Evolutionary conservation across 805 yeast species (phyloP).

Genomic region (Zygosaccharomyces lentus): DNA sequence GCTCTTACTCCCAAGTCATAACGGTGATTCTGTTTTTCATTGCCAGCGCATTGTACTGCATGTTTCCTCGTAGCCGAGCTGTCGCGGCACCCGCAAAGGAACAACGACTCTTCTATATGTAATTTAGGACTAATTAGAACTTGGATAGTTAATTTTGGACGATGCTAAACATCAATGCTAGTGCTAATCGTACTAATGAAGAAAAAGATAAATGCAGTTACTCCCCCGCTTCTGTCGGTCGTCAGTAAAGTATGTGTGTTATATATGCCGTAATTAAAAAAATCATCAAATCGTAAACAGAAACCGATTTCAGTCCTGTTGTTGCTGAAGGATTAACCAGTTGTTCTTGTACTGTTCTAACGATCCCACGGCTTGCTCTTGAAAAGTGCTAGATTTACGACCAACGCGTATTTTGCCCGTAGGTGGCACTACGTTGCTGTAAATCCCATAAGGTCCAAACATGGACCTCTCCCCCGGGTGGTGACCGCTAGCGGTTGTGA

Average conservation of each 20-base stretch:
- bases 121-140: neutral
- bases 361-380: constrained; percentile 35
- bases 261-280: constrained; percentile 1
- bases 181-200: no score
- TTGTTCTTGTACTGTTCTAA: constrained; percentile 37
- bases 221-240: neutral
- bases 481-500: constrained; percentile 10
- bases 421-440: constrained; percentile 8
- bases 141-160: neutral
- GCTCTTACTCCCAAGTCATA: neutral
- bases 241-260: neutral
- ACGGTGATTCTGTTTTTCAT: neutral
- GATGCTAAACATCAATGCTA: no score
- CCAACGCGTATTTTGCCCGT: constrained; percentile 16
- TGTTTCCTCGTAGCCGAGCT: neutral
- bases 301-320: constrained; percentile 15
- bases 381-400: constrained; percentile 31
- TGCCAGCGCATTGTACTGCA: neutral
- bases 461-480: constrained; percentile 15
- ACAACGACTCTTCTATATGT: constrained; percentile 1
- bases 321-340: constrained; percentile 36
- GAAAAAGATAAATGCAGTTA: constrained; percentile 1
- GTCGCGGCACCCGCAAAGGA: neutral
- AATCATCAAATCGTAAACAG: constrained; percentile 3
- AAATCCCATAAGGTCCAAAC: constrained; percentile 23